Conservation (phyloP, 495 filamentous ascomycete species). For the Thermothielavioides terrestris region DNA sequence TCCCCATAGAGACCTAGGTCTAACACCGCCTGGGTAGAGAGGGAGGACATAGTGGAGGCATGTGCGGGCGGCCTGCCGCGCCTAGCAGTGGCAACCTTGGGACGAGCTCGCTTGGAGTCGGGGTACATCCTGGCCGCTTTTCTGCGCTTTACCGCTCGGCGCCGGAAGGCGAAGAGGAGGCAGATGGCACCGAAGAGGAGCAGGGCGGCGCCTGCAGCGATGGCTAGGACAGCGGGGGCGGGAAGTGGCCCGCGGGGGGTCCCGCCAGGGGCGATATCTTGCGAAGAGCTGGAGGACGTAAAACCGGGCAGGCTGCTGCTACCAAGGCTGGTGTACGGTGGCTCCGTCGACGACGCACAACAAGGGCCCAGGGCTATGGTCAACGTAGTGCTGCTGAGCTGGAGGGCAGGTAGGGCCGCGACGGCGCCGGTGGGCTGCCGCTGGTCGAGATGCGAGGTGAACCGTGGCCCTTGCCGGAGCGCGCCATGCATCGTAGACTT, state of each 20-base stretch:
- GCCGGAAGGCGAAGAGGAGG: background rate
- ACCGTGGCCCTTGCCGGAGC: background rate
- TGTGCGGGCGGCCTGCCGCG: background rate
- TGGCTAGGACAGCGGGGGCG: background rate
- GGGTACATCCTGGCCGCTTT: background rate
- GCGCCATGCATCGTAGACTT: conserved; percentile 5
- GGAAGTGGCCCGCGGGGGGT: background rate
- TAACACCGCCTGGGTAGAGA: background rate
- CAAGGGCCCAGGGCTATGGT: background rate
- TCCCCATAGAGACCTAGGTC: background rate
- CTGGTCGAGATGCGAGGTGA: conserved; percentile 1
- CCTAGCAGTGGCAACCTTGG: background rate
- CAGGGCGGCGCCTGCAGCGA: background rate
- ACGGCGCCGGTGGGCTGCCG: background rate
- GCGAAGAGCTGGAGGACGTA: background rate
- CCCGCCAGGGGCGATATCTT: background rate
- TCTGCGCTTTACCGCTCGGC: background rate
- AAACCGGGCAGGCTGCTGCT: too few species aligned
- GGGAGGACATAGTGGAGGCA: background rate
- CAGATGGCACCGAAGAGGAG: background rate
- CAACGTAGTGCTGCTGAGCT: background rate
- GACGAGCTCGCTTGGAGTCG: background rate
- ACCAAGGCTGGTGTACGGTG: background rate
- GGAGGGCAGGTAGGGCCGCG: background rate
- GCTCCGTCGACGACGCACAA: background rate